Conservation (phyloP, 139 green algal species). For the Diplosphaera chodatii region DNA sequence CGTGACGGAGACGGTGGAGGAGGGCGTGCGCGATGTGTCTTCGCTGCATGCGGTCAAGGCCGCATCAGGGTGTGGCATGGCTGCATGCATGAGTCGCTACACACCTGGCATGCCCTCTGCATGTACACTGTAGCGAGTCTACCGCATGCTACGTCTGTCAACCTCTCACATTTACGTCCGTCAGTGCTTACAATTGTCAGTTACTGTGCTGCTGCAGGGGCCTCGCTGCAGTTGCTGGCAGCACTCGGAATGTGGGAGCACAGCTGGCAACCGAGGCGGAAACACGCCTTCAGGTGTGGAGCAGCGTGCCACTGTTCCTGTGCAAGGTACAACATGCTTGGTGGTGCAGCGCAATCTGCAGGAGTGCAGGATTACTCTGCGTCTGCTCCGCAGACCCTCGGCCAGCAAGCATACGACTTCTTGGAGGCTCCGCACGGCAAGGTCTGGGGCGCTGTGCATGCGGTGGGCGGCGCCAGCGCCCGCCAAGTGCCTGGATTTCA, state of each 20-base stretch:
- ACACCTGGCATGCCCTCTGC: no score
- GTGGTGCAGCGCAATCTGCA: slow-evolving; percentile 2
- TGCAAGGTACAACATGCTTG: no score
- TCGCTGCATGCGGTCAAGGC: neutral
- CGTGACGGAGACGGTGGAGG: slow-evolving; percentile 1
- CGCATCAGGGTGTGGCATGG: neutral
- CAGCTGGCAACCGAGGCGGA: neutral
- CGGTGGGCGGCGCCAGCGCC: neutral
- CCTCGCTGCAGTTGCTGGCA: neutral
- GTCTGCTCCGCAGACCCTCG: neutral
- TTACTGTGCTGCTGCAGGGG: neutral
- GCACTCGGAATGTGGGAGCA: neutral
- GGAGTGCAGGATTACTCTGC: neutral
- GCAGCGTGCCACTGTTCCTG: no score
- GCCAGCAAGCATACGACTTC: neutral
- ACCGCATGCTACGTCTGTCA: no score
- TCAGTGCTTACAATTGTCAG: no score
- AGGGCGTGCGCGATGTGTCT: neutral
- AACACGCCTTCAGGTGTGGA: neutral
- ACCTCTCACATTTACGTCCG: no score
- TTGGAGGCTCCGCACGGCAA: neutral
- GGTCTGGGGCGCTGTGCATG: neutral
- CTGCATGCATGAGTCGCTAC: no score
- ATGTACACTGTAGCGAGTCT: no score
- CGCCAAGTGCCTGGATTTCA: slow-evolving; percentile 1